Evolutionary conservation across 2,329 filamentous ascomycete species (phyloP).

Genomic region (Ceratocystiopsis minuta): DNA sequence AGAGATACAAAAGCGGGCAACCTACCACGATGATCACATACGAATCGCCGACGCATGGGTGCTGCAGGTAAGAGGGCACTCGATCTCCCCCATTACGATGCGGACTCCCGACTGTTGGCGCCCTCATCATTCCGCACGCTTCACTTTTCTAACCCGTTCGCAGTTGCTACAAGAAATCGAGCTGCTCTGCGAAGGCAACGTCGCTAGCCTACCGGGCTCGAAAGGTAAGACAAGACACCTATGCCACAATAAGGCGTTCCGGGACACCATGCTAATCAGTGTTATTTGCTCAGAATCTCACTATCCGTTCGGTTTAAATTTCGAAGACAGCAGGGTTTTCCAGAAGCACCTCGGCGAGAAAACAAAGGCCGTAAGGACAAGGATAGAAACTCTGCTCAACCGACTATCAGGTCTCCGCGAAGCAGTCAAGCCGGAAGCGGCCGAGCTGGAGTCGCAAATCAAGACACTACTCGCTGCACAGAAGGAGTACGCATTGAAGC

Average conservation of each 20-base stretch:
- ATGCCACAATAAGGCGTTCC: too few species aligned
- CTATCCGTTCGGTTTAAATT: conserved; percentile 40
- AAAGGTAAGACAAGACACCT: conserved; percentile 19
- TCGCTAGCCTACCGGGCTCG: conserved; percentile 24
- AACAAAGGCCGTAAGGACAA: conserved; percentile 56
- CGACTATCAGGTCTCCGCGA: conserved; percentile 33
- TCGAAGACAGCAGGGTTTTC: conserved; percentile 53
- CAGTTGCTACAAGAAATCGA: conserved; percentile 48
- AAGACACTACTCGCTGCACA: conserved; percentile 60
- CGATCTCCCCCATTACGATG: too few species aligned
- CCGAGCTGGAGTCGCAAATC: conserved; percentile 57
- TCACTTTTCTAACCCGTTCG: neutral
- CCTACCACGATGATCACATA: conserved; percentile 82
- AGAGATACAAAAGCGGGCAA: conserved; percentile 59
- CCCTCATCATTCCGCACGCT: too few species aligned
- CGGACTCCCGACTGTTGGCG: too few species aligned
- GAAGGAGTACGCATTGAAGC: conserved; percentile 60
- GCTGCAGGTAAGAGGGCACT: conserved; percentile 46
- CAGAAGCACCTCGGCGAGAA: conserved; percentile 64
- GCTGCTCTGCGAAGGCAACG: conserved; percentile 32
- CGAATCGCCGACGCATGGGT: conserved; percentile 87
- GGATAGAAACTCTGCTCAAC: conserved; percentile 51
- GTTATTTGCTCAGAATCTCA: conserved; percentile 24
- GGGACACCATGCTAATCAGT: neutral
- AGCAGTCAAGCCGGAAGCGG: conserved; percentile 46